Percentiles rank a stretch among this genome's conserved stretches.
Conservation (phyloP, 2,329 filamentous ascomycete genomes). For the Blumeriella jaapii region DNA sequence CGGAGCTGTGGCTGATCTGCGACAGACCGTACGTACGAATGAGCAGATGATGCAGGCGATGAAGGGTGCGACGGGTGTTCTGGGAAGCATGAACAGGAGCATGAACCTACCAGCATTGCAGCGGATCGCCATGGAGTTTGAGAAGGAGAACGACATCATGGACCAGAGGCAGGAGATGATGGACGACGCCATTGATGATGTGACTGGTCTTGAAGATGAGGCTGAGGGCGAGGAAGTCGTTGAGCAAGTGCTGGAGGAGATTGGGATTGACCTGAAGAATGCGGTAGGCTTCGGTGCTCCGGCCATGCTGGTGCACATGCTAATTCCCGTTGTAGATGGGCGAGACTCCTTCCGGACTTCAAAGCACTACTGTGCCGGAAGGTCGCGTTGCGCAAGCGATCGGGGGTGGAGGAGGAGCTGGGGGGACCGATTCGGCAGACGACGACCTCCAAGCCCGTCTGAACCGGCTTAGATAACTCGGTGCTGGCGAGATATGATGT, state of each 20-base stretch:
- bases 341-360: conserved; percentile 77
- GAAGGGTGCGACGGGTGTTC: conserved; percentile 88
- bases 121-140: conserved; percentile 97
- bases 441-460: conserved; percentile 90
- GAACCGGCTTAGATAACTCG: conserved; percentile 54
- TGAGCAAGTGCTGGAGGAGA: conserved; percentile 92
- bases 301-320: not conserved
- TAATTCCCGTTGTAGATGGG: conserved; percentile 52
- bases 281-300: conserved; percentile 49
- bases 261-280: conserved; percentile 85
- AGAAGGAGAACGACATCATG: conserved; percentile 98
- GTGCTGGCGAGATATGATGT: too few relatives aligned
- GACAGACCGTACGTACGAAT: conserved; percentile 87
- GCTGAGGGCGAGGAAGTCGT: conserved; percentile 96
- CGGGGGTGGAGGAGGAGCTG: conserved; percentile 57
- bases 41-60: conserved; percentile 99
- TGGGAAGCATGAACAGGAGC: conserved; percentile 93
- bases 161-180: conserved; percentile 99
- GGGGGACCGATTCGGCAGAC: conserved; percentile 48
- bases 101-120: conserved; percentile 96
- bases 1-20: conserved; percentile 1
- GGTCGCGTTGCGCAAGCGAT: conserved; percentile 77
- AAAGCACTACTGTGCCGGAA: conserved; percentile 61
- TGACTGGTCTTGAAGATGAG: conserved; percentile 79
- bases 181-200: conserved; percentile 97